A percentile compares a stretch with the other conserved stretches of the same genome.
These are phyloP conservation scores for Coemansia sp. DNA, from an alignment of 192 early-diverging fungal genomes.

Conservation along the genomic window DNA sequence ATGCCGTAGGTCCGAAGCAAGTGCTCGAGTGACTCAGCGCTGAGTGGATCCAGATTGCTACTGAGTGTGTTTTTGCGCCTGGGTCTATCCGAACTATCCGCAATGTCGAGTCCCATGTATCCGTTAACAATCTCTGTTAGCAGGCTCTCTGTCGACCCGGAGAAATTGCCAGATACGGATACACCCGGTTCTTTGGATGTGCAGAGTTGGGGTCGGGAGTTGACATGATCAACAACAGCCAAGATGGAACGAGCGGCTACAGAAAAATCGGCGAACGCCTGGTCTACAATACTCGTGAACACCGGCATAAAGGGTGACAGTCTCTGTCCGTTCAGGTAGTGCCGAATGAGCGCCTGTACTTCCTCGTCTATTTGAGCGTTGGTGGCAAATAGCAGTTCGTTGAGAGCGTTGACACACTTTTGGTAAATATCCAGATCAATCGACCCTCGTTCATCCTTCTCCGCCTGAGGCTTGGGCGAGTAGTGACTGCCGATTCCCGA, in stretches of 20 bases:
- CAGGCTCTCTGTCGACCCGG: conserved; percentile 24
- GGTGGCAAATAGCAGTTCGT: conserved; percentile 45
- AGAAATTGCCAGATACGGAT: conserved; percentile 4
- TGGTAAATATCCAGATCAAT: not conserved
- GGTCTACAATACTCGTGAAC: conserved; percentile 27
- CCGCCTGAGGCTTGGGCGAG: not conserved
- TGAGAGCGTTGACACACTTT: conserved; percentile 27
- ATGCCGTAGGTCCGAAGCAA: conserved; percentile 18
- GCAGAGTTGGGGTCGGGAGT: not conserved
- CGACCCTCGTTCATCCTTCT: not conserved
- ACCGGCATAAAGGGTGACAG: conserved; percentile 11
- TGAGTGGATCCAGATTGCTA: conserved; percentile 6
- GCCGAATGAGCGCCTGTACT: conserved; percentile 18
- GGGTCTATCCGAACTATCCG: not conserved
- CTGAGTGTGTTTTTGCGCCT: not conserved
- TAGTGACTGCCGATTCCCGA: not conserved
- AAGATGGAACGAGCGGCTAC: conserved; percentile 20
- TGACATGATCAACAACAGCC: conserved; percentile 11
- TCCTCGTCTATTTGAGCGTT: conserved; percentile 36
- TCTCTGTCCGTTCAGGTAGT: conserved; percentile 20
- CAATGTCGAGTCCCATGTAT: conserved; percentile 13
- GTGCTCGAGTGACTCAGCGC: conserved; percentile 2
- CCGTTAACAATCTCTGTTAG: conserved; percentile 27
- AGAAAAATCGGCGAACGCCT: conserved; percentile 31
- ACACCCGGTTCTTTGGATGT: not conserved